Base-by-base conservation (phyloP, 345 rosid genomes). In the Salix koriyanagi region DNA sequence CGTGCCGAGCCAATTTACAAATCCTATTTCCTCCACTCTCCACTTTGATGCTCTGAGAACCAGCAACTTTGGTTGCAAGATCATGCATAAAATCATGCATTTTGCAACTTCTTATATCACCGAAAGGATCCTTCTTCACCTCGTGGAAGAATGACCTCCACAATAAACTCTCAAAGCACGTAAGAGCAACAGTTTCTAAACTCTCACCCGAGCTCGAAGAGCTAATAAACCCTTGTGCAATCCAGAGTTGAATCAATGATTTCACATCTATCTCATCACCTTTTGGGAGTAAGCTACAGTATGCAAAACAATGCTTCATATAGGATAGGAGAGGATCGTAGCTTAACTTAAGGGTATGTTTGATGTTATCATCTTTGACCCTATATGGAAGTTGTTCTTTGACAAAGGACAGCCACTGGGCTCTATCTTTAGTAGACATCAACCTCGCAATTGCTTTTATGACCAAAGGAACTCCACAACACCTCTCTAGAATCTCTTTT, bases 241-340 rank as follows among this genome's bases (percentile, higher is more conserved):
- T 77, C 86, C 87, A 86, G 0, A 84, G 50, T 25, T 23, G 32
- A 1, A 78, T 16, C 41, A 82, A 67, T 1, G n/a, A 34, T 4
- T 37, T 7, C 8, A 32, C 36, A 32, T 32, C 36, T 32, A 32
- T 32, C 5, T 32, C 0, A 44, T 13, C 5, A 44, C 48, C 48
- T 13, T 44, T 32, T 2, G 48, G 48, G 5, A 44, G 12, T 44
- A 44, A 44, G 48, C 48, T 44, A 13, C 48, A 44, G 3, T 13
- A 12, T 44, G 48, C 16, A 44, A 86, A 84, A 65, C 84, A 84
- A 65, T 77, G 72, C 64, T 84, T 86, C 72, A 84, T 71, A 42
- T 76, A 73, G 52, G 82, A 25, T 6, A 85, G 87, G 69, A 86
- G 84, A 32, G 79, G 71, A 58, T 82, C 79, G 15, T 77, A 86